phyloP scores from a whole-genome alignment of 257 asterid genomes.

The Nicotiana knightiana region DNA sequence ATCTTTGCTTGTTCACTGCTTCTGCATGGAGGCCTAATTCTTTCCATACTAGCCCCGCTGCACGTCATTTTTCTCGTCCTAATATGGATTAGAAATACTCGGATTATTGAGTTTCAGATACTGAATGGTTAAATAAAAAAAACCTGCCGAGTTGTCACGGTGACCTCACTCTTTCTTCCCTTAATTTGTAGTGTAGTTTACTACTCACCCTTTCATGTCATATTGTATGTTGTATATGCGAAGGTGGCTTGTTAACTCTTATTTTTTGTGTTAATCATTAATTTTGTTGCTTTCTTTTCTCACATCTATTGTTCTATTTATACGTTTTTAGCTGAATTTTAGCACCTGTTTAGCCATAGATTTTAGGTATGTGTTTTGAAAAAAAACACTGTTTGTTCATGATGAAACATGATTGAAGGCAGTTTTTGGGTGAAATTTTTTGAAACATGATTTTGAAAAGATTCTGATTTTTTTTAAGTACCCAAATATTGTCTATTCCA shows the following conservation, averaged over 20 bases:
- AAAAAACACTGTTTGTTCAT: too few relatives aligned
- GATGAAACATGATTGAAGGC: too few relatives aligned
- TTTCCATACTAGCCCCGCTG: neutral
- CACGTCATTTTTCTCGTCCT: constrained; percentile 15
- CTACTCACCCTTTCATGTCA: neutral
- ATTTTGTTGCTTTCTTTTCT: neutral
- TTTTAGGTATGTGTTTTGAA: too few relatives aligned
- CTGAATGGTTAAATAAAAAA: neutral
- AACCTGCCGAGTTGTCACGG: too few relatives aligned
- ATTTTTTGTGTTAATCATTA: neutral
- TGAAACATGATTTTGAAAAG: too few relatives aligned
- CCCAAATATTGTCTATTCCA: too few relatives aligned
- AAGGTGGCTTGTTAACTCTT: constrained; percentile 3
- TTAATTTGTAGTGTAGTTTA: neutral
- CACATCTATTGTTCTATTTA: neutral
- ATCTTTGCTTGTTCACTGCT: constrained; percentile 93
- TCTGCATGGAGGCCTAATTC: constrained; percentile 84
- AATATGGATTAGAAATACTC: neutral
- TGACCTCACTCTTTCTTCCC: neutral
- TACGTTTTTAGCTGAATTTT: neutral
- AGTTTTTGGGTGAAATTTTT: too few relatives aligned
- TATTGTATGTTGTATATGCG: neutral
- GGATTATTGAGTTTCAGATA: neutral
- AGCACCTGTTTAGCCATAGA: too few relatives aligned
- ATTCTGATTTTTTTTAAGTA: too few relatives aligned